A percentile compares a stretch with the other conserved stretches of the same genome.
These are phyloP conservation scores for Persicaria maculosa DNA, from an alignment of 148 eudicot species.

Conservation along the genomic window DNA sequence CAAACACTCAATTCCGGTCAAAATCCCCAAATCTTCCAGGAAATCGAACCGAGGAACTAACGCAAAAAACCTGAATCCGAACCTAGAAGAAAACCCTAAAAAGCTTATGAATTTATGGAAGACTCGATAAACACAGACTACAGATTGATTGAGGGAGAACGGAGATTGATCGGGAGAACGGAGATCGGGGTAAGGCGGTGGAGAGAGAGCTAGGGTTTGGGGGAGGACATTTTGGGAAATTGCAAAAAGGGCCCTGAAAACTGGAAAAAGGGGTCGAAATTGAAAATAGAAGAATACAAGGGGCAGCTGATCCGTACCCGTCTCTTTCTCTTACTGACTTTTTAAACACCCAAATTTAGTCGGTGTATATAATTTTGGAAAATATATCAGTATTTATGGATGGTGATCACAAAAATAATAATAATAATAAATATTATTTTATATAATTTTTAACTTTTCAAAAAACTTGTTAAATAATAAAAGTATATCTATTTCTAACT, in stretches of 20 bases:
- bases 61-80: not conserved
- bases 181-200: conserved; percentile 17
- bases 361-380: not conserved
- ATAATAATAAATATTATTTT: too few species aligned
- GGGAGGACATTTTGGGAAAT: conserved; percentile 14
- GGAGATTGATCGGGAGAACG: conserved; percentile 1
- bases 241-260: conserved; percentile 25
- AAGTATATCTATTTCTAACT: too few species aligned
- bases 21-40: not conserved
- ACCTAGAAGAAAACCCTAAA: not conserved
- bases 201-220: conserved; percentile 29
- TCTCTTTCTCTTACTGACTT: conserved; percentile 15
- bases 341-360: not conserved
- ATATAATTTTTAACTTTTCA: too few species aligned
- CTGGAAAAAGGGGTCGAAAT: conserved; percentile 4
- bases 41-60: not conserved
- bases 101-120: not conserved
- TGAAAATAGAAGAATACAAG: conserved; percentile 7
- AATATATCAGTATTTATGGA: too few species aligned
- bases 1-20: not conserved
- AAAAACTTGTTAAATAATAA: too few species aligned
- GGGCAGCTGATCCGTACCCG: conserved; percentile 13
- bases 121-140: not conserved
- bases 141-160: conserved; percentile 6
- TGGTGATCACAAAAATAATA: too few species aligned